A percentile compares a stretch with the other conserved stretches of the same genome.
Evolutionary conservation across 108 stramenopile genomes (phyloP).

Genomic region (Skeletonema grethae): DNA sequence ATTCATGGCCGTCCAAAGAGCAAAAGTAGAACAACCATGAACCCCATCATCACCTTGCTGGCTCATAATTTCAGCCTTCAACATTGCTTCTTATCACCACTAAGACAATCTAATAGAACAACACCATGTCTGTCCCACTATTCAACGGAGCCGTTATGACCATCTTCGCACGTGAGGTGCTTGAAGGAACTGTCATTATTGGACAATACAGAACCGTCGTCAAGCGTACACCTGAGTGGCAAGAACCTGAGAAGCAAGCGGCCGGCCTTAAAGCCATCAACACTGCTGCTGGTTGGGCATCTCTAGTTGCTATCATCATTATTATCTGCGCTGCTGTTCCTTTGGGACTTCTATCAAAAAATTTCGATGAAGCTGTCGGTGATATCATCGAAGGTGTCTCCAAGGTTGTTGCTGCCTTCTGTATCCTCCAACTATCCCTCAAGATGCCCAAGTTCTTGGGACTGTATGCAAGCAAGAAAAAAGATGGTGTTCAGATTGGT

Average conservation of each 20-base stretch:
- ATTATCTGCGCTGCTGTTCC: conserved; percentile 60
- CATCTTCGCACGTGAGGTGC: conserved; percentile 79
- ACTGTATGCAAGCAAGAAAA: conserved; percentile 61
- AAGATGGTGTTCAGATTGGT: conserved; percentile 36
- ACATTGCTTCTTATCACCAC: not conserved
- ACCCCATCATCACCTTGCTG: too few species aligned
- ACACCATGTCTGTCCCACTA: conserved; percentile 8
- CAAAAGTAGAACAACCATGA: too few species aligned
- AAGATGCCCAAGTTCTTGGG: conserved; percentile 83
- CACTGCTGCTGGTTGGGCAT: conserved; percentile 60
- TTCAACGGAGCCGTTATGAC: conserved; percentile 55
- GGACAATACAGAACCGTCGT: conserved; percentile 77
- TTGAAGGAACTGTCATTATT: conserved; percentile 79
- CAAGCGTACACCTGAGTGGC: conserved; percentile 47
- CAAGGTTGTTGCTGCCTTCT: conserved; percentile 76
- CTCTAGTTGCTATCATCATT: conserved; percentile 58
- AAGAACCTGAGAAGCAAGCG: conserved; percentile 52
- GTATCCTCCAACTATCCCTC: conserved; percentile 70
- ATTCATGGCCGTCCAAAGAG: too few species aligned
- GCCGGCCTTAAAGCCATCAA: conserved; percentile 62
- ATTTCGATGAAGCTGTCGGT: conserved; percentile 54
- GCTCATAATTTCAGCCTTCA: not conserved
- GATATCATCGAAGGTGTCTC: conserved; percentile 76
- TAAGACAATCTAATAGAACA: not conserved
- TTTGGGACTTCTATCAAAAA: conserved; percentile 59